Evolutionary conservation across 306 rosid genomes (phyloP), one percentile per base, ranked within the genome.

Genomic region (Casuarina glauca): DNA sequence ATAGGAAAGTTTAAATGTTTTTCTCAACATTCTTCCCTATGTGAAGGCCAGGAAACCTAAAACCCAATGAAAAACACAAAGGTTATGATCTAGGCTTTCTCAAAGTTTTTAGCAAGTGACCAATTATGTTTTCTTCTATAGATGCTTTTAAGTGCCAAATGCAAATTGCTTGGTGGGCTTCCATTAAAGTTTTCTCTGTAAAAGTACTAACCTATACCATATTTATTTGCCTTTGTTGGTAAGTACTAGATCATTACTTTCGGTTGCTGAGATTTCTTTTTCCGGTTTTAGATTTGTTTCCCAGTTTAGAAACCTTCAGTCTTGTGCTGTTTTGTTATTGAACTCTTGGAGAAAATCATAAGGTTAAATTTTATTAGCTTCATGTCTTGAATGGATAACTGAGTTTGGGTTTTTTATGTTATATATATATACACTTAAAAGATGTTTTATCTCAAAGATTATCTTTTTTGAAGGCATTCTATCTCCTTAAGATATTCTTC

Each of bases 1-100:
- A 1, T 26, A 1, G 32, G 32, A 26, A 26, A 26, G 1, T 26
- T 26, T 26, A 26, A 26, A 26, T 26, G 32, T 26, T 26, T 26
- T 0, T 26, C 32, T 26, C 32, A 26, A 26, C 32, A 5, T 91
- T 60, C 84, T 91, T 51, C 98, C 95, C 6, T 91, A 80, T 72
- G 98, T 89, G 79, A 84, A 89, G 95, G 89, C 91, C 77, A 81
- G 89, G 68, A 91, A 93, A 82, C 93, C 91, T 9, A 93, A 91
- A 87, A 73, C 84, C 39, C 84, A 88, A 51, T 89, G 87, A 90
- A 76, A 79, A 80, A 74, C 64, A 9, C 5, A 69, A 76, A 50
- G 73, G 77, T 74, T 72, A 19, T 63, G 80, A 69, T 81, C 75
- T 79, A 79, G 80, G 84, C 50, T 68, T 19, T 50, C 73, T 32